phyloP scores from a whole-genome alignment of 768 basidiomycete species.

The Mycena albidolilacea region DNA sequence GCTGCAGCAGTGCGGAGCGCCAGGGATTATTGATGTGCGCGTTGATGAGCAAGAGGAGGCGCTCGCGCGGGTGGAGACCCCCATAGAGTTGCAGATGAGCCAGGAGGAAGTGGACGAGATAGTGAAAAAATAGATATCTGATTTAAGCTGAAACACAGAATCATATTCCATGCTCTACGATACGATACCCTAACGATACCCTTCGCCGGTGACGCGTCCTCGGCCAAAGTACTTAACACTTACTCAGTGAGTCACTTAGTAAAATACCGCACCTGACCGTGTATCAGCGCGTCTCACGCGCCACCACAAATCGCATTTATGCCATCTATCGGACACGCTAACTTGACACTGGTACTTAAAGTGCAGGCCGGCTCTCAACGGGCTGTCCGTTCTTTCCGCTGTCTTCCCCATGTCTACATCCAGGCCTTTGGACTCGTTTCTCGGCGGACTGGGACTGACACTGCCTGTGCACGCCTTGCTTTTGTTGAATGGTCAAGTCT shows the following conservation, averaged over 20 bases:
- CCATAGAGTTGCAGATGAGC: constrained; percentile 35
- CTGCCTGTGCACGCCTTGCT: constrained; percentile 67
- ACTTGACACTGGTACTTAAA: constrained; percentile 13
- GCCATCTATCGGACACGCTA: neutral
- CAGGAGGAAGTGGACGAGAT: constrained; percentile 39
- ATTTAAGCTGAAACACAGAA: neutral
- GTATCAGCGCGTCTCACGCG: neutral
- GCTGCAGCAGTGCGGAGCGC: constrained; percentile 55
- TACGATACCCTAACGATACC: too few relatives aligned
- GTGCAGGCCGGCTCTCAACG: neutral
- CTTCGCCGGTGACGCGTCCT: neutral
- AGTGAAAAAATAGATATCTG: constrained; percentile 8
- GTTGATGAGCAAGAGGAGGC: constrained; percentile 53
- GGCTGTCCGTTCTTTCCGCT: neutral
- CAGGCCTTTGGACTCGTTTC: constrained; percentile 56
- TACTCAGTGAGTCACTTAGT: too few relatives aligned
- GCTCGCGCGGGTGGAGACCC: constrained; percentile 43
- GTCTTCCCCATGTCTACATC: constrained; percentile 20
- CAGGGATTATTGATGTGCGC: constrained; percentile 55
- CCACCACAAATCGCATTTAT: neutral
- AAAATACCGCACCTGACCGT: neutral
- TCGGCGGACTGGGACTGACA: constrained; percentile 69
- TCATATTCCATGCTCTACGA: neutral
- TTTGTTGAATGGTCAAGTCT: constrained; percentile 67
- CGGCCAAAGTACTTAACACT: too few relatives aligned